Evolutionary conservation across 495 filamentous ascomycete species (phyloP).

Genomic region (Copromyces sp.): DNA sequence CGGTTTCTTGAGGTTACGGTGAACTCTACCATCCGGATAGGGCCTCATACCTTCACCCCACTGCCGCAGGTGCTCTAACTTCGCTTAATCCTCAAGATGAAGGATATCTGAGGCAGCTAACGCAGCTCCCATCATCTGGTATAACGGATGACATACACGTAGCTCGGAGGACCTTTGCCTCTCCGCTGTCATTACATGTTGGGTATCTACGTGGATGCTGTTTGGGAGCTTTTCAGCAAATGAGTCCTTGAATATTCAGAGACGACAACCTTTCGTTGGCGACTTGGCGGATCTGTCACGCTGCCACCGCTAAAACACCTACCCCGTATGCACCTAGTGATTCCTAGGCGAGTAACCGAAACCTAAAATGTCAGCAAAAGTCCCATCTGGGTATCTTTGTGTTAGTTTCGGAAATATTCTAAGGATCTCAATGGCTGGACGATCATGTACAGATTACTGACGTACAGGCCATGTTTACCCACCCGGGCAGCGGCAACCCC

Average conservation of each 20-base stretch:
- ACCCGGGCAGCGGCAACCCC: background rate
- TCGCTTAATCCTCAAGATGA: background rate
- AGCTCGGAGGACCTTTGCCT: background rate
- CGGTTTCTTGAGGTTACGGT: background rate
- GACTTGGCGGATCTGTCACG: background rate
- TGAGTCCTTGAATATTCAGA: background rate
- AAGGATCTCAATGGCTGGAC: background rate
- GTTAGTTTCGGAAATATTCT: background rate
- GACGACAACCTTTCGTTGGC: background rate
- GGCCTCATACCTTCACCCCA: background rate
- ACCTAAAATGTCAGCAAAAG: background rate
- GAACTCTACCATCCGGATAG: background rate
- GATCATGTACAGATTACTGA: background rate
- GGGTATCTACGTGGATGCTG: background rate
- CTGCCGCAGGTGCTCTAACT: background rate
- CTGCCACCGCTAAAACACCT: background rate
- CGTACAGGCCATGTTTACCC: background rate
- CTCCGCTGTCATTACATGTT: background rate
- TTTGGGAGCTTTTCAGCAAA: background rate
- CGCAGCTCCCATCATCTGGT: background rate
- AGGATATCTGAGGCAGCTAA: background rate
- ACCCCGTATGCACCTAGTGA: background rate
- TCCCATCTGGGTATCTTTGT: background rate
- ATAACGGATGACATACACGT: background rate
- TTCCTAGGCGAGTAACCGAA: background rate